Evolutionary conservation across 352 stramenopile species (phyloP).

Genomic region (Globisporangium echinulatum): DNA sequence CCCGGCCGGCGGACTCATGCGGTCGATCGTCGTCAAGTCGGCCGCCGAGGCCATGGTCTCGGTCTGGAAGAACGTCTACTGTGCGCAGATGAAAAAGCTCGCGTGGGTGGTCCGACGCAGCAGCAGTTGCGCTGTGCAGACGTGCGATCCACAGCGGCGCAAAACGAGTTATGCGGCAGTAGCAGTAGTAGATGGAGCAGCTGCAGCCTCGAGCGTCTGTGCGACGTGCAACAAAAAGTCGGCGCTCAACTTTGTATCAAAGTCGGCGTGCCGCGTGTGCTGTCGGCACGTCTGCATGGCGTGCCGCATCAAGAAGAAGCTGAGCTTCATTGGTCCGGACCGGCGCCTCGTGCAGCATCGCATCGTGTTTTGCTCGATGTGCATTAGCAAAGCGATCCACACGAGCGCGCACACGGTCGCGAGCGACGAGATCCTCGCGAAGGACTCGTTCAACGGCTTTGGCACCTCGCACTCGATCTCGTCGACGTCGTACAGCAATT

Average conservation of each 20-base stretch:
- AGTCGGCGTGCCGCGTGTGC: slow-evolving; percentile 25
- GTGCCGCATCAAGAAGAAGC: slow-evolving; percentile 29
- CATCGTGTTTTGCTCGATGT: slow-evolving; percentile 31
- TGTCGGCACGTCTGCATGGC: slow-evolving; percentile 25
- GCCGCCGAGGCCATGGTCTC: slow-evolving; percentile 27
- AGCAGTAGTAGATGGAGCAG: background rate
- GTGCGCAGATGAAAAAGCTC: slow-evolving; percentile 64
- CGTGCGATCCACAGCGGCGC: background rate
- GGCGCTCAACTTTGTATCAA: slow-evolving; percentile 17
- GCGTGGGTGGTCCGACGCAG: slow-evolving; percentile 31
- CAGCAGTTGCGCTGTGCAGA: slow-evolving; percentile 1
- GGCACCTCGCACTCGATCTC: slow-evolving; percentile 2
- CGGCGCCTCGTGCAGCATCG: slow-evolving; percentile 25
- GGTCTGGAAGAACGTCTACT: slow-evolving; percentile 30
- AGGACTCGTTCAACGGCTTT: slow-evolving; percentile 16
- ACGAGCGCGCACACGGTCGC: slow-evolving; percentile 19
- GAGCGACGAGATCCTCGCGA: slow-evolving; percentile 14
- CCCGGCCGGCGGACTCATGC: slow-evolving; percentile 24
- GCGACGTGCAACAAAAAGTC: slow-evolving; percentile 25
- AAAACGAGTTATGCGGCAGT: background rate
- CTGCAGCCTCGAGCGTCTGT: slow-evolving; percentile 2
- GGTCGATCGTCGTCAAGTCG: slow-evolving; percentile 26
- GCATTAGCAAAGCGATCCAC: slow-evolving; percentile 32
- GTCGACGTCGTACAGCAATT: slow-evolving; percentile 9
- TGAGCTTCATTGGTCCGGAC: slow-evolving; percentile 31